Base-by-base conservation (phyloP, 495 filamentous ascomycete species). In the Lepidopterella palustris region DNA sequence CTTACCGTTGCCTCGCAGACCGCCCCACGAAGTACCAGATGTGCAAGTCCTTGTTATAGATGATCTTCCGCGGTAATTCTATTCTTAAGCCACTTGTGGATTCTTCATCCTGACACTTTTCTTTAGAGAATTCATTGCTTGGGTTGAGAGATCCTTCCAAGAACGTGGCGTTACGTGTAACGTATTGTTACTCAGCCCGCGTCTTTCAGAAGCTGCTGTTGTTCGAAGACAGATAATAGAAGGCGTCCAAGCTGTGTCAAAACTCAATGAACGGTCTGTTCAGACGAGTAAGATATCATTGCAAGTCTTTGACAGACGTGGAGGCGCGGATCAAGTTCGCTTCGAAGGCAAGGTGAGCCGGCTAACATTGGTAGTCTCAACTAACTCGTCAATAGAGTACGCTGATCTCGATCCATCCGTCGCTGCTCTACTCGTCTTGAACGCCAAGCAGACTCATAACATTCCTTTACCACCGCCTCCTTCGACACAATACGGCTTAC, bases 31-130 rank as follows among this genome's bases (percentile, higher is more conserved):
- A 59, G 84, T 97, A 21, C 93, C 93, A 3, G 93, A 97, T 65
- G 88, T 97, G 25, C 92, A 96, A 66, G 80, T 97, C 25, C 77
- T 98, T 1, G 81, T 95, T 0, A 72, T 89, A 13, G 86, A 92
- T 62, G 85, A 92, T 67, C 77, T 96, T 11, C 85, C 90, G 39
- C 79, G 82, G 84, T 86, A 59, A 63, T 80, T 70, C 18, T 11
- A 3, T 26, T 31, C 3, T 20, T 29, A 5, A 13, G 20, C n/a
- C 28, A 18, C 24, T 32, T 23, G 27, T 5, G 23, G 11, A 25
- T 18, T 1, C 55, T 18, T 20, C 5, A 49, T 45, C 15, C 6
- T 58, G 8, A 61, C 48, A 58, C 39, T 24, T 9, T 25, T 20
- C 3, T n/a, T 31, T 31, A 87, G 87, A 40, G 85, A 87, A 50